A percentile compares a stretch with the other conserved stretches of the same genome.
phyloP scores from a whole-genome alignment of 768 basidiomycete species.

The Boletus speciosus region DNA sequence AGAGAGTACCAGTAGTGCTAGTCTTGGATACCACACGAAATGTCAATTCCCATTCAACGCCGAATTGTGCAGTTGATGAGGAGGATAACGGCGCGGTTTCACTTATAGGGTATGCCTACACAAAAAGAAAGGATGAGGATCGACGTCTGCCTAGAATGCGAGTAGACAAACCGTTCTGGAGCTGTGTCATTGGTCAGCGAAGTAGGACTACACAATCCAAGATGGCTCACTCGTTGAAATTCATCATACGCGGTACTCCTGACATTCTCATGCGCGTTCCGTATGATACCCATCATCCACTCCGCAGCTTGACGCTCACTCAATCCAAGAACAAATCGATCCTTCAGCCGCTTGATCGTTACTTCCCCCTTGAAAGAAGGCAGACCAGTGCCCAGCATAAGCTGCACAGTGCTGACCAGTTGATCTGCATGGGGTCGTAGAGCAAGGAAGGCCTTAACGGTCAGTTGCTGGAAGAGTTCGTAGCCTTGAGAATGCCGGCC shows the following conservation, averaged over 20 bases:
- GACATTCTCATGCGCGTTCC: slow-evolving; percentile 93
- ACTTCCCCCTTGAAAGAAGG: slow-evolving; percentile 97
- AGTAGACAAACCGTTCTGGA: slow-evolving; percentile 44
- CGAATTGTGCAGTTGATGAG: neutral
- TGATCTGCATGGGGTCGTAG: slow-evolving; percentile 93
- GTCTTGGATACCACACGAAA: neutral
- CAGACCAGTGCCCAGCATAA: slow-evolving; percentile 93
- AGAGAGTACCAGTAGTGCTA: neutral
- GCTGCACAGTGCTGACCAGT: slow-evolving; percentile 78
- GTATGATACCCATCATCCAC: slow-evolving; percentile 84
- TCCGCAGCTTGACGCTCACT: slow-evolving; percentile 91
- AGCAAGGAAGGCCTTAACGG: slow-evolving; percentile 94
- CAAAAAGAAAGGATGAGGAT: slow-evolving; percentile 1
- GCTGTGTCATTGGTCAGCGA: slow-evolving; percentile 26
- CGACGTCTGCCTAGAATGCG: neutral
- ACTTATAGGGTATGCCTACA: slow-evolving; percentile 32
- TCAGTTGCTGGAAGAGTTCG: slow-evolving; percentile 88
- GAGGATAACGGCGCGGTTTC: neutral
- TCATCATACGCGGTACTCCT: slow-evolving; percentile 93
- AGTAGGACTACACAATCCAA: neutral
- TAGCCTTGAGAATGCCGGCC: slow-evolving; percentile 93
- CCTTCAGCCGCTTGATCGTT: slow-evolving; percentile 82
- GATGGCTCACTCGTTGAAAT: slow-evolving; percentile 74
- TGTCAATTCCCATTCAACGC: neutral
- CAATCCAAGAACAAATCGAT: slow-evolving; percentile 79